Evolutionary conservation across 108 stramenopile species (phyloP), one percentile per base, ranked within the genome.

Genomic region (Nitzschia putrida): DNA sequence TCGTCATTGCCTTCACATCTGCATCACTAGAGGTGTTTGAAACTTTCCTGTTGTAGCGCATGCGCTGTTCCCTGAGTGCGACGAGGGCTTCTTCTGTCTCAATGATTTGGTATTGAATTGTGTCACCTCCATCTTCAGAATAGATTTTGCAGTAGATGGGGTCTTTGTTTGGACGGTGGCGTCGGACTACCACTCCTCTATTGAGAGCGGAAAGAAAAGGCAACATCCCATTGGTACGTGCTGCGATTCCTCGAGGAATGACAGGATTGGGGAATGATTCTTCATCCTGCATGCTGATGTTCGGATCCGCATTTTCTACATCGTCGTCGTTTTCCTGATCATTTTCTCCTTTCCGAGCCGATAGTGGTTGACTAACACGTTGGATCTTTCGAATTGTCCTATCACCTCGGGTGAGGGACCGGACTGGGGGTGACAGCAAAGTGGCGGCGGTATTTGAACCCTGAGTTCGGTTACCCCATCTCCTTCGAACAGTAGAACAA

Each of bases 91-190:
- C 89, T 49, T 87, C 83, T 7, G 80, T 72, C 38, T 85, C 78
- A 11, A 89, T 64, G 56, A 69, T 78, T 54, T 85, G 60, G 49
- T 75, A 88, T 51, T 81, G 71, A 68, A 95, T 91, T 11, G 89
- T 91, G 60, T 92, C 91, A 21, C 94, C 94, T 21, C 88, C 90
- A 66, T 95, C 84, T 43, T 69, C 73, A 0, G 85, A 87, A 53
- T 55, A 88, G 18, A 95, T 70, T 66, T 79, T 84, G 58, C 89
- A 80, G 61, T 87, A 95, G 11, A 82, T 75, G 18, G 90, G 77
- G 23, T 83, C 79, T 42, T 79, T 71, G 22, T 71, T 75, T 18
- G 92, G 81, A 57, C 87, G 85, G 73, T 95, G 94, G 7, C 88
- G 74, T 16, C 91, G 75, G 21, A 95, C 77, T 38, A 95, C 90